Evolutionary conservation across 2,329 filamentous ascomycete genomes (phyloP), one percentile per base, ranked within the genome.

Genomic region (Parastagonospora nodorum): DNA sequence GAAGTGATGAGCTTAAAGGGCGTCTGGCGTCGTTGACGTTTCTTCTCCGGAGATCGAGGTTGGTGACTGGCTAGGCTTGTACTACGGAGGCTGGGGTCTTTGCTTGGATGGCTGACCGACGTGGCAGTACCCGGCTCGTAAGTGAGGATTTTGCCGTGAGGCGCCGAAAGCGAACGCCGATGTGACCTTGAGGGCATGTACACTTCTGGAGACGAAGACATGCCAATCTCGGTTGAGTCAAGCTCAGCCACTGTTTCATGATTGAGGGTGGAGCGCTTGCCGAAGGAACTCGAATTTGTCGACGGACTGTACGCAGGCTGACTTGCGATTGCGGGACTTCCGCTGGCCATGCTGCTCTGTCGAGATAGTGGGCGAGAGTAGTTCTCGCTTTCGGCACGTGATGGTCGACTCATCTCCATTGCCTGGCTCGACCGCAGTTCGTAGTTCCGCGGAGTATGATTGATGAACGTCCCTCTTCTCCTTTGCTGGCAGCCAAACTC

Each of bases 381-480:
- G 37, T 62, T 64, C 19, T 63, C 64, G 16, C 46, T 55, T 3
- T 58, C 59, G 50, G 49, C 46, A 30, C 40, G 45, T 12, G 59
- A 58, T 27, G 58, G 50, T 14, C 53, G 55, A 37, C 58, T 60
- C 9, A 58, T 51, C 24, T 66, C 60, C 14, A 58, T 33, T 19
- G 43, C 49, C 31, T 55, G 58, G 19, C 58, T 45, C 7, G 61
- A 49, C 11, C 51, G 51, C 50, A 67, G 53, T 41, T 70, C 69
- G 44, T 64, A 66, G 35, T 53, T 48, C 31, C 68, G 60, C 28
- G 69, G 69, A 7, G 68, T 73, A 45, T 72, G 68, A 42, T 73
- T 72, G 33, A 71, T 57, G 42, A 71, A 72, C n/a, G 53, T 66
- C 19, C 63, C 66, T 48, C 61, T 65, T 10, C 60, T 55, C 49